Evolutionary conservation across 163 green algal genomes (phyloP).

Genomic region (Chlorella variabilis): DNA sequence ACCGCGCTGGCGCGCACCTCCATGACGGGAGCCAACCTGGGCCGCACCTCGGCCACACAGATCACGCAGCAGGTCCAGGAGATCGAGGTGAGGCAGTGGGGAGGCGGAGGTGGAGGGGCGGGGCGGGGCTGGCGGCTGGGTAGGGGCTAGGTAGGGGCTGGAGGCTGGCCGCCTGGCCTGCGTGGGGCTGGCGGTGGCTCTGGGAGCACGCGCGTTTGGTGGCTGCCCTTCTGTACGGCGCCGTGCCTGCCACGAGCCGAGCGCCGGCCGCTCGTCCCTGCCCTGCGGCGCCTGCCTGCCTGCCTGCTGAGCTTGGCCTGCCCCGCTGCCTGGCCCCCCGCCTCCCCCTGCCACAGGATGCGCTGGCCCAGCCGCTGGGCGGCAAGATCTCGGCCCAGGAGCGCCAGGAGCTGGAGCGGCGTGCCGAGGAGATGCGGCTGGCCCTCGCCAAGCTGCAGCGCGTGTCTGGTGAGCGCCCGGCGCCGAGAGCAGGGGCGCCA

Average conservation of each 20-base stretch:
- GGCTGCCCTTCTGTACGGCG: too few species aligned
- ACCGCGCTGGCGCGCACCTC: slow-evolving; percentile 28
- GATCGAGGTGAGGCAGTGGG: not conserved
- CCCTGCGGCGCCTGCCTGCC: too few species aligned
- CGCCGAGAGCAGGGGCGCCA: too few species aligned
- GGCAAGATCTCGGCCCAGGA: slow-evolving; percentile 23
- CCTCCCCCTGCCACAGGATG: not conserved
- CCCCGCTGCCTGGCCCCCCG: not conserved
- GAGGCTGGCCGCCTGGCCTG: not conserved
- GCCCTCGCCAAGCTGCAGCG: slow-evolving; percentile 16
- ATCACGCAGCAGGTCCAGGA: slow-evolving; percentile 25
- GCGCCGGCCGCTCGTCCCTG: too few species aligned
- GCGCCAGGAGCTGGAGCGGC: slow-evolving; percentile 24
- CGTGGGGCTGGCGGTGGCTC: not conserved
- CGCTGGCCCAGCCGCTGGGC: slow-evolving; percentile 30
- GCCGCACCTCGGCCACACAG: slow-evolving; percentile 11
- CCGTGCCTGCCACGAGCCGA: too few species aligned
- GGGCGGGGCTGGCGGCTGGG: not conserved
- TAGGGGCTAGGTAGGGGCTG: not conserved
- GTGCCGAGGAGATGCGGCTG: slow-evolving; percentile 8
- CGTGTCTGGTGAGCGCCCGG: not conserved
- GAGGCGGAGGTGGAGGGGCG: slow-evolving; percentile 1
- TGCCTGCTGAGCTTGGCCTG: not conserved
- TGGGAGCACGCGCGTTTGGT: not conserved
- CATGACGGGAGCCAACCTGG: slow-evolving; percentile 29